Conservation (phyloP, 768 basidiomycete genomes). For the Mycena indigotica region DNA sequence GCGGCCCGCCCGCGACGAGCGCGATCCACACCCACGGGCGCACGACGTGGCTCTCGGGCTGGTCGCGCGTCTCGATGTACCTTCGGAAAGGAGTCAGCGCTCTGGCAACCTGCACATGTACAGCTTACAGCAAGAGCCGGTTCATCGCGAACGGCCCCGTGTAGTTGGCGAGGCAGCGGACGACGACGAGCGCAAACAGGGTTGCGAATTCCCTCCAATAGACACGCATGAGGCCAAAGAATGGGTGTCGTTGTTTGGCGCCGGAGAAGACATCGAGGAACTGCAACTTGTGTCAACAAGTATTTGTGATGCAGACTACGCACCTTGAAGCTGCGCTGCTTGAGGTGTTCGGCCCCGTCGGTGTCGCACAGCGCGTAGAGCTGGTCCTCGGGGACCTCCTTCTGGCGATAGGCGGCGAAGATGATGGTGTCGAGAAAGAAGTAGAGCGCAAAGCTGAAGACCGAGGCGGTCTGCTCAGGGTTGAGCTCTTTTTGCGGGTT, state of each 20-base stretch:
- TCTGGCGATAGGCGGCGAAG: constrained; percentile 42
- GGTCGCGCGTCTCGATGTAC: constrained; percentile 53
- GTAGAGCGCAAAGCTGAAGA: constrained; percentile 45
- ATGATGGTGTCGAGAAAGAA: constrained; percentile 59
- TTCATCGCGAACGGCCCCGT: constrained; percentile 47
- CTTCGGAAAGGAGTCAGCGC: constrained; percentile 33
- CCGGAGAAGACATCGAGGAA: constrained; percentile 40
- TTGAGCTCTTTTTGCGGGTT: constrained; percentile 35
- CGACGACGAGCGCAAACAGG: constrained; percentile 30
- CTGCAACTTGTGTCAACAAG: neutral
- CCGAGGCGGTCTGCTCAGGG: constrained; percentile 54
- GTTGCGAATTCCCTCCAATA: constrained; percentile 38
- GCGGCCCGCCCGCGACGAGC: constrained; percentile 51
- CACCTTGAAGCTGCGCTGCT: constrained; percentile 33
- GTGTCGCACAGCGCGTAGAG: constrained; percentile 66
- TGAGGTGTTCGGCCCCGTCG: constrained; percentile 37
- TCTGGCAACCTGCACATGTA: constrained; percentile 12
- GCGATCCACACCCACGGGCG: constrained; percentile 74
- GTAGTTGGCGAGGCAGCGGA: constrained; percentile 33
- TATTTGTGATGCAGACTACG: constrained; percentile 11
- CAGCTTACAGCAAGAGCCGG: constrained; percentile 43
- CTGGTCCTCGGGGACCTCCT: constrained; percentile 51
- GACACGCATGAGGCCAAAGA: constrained; percentile 48
- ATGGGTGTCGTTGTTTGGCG: constrained; percentile 44
- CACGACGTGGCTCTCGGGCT: constrained; percentile 41